Percentiles rank a stretch among this genome's conserved stretches.
phyloP scores from a whole-genome alignment of 2,329 filamentous ascomycete species.

The Calonectria hongkongensis region DNA sequence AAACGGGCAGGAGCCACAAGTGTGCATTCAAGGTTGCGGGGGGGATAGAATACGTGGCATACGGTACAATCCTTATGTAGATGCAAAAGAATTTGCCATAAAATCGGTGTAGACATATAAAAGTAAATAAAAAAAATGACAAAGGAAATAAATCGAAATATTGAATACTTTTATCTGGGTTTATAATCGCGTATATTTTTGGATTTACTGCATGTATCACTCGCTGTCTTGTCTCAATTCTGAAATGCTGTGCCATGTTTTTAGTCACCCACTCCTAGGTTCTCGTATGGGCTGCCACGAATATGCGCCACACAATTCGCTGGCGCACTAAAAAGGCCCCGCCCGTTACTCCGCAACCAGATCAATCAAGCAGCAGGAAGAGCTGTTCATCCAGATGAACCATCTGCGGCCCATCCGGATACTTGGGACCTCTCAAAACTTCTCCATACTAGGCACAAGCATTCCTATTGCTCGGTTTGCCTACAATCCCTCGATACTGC shows the following conservation, averaged over 20 bases:
- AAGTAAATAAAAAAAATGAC: no score
- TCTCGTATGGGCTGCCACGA: slow-evolving; percentile 7
- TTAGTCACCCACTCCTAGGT: neutral
- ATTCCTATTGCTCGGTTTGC: neutral
- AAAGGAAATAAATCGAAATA: no score
- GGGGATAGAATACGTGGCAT: no score
- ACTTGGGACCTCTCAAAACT: slow-evolving; percentile 14
- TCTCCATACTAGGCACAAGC: neutral
- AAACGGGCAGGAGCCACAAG: slow-evolving; percentile 15
- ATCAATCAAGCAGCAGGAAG: slow-evolving; percentile 23
- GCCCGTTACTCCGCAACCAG: slow-evolving; percentile 44
- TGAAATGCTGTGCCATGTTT: no score
- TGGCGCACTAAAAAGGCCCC: slow-evolving; percentile 33
- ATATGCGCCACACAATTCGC: slow-evolving; percentile 31
- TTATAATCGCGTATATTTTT: no score
- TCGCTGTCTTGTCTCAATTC: no score
- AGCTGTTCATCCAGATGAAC: slow-evolving; percentile 26
- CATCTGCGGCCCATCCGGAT: slow-evolving; percentile 12
- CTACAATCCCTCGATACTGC: neutral
- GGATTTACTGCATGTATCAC: no score
- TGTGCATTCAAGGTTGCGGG: neutral
- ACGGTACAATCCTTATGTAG: no score
- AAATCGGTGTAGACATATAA: no score
- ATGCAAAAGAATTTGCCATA: no score
- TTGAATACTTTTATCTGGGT: no score